These are phyloP conservation scores for Salix dunnii DNA, from an alignment of 345 rosid genomes.

Conservation along the genomic window DNA sequence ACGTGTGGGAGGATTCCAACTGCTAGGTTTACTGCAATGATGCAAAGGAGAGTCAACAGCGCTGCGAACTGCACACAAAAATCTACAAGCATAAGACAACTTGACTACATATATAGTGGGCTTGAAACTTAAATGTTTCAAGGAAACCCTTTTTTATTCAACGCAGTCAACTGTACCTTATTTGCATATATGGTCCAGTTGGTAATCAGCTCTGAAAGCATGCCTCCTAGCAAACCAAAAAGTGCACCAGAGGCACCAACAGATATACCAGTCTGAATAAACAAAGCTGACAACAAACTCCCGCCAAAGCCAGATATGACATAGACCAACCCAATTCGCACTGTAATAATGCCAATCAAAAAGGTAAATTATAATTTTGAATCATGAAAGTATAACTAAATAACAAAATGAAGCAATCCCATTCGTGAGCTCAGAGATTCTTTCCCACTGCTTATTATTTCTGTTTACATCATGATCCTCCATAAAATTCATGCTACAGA, in stretches of 20 bases:
- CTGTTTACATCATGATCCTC: not conserved
- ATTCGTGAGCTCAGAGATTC: not conserved
- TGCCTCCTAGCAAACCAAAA: conserved; percentile 88
- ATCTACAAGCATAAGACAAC: conserved; percentile 3
- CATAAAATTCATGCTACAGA: not conserved
- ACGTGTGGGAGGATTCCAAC: conserved; percentile 92
- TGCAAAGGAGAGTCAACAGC: conserved; percentile 58
- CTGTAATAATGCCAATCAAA: conserved; percentile 27
- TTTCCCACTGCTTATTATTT: not conserved
- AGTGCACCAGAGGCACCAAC: conserved; percentile 99
- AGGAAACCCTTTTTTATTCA: not conserved
- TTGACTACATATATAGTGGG: not conserved
- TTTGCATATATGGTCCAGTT: conserved; percentile 92
- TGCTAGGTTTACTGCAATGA: conserved; percentile 74
- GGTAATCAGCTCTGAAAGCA: conserved; percentile 94
- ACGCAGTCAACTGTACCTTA: conserved; percentile 48
- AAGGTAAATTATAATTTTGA: conserved; percentile 2
- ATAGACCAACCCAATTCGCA: conserved; percentile 72
- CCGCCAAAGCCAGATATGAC: conserved; percentile 92
- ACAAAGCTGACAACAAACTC: conserved; percentile 86
- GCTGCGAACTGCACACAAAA: conserved; percentile 51
- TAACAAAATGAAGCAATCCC: not conserved
- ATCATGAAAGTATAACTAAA: not conserved
- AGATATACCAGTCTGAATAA: conserved; percentile 67
- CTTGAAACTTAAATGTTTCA: not conserved